A percentile compares a stretch with the other conserved stretches of the same genome.
phyloP scores from a whole-genome alignment of 352 stramenopile species.

The Phytophthora pseudosyringae region DNA sequence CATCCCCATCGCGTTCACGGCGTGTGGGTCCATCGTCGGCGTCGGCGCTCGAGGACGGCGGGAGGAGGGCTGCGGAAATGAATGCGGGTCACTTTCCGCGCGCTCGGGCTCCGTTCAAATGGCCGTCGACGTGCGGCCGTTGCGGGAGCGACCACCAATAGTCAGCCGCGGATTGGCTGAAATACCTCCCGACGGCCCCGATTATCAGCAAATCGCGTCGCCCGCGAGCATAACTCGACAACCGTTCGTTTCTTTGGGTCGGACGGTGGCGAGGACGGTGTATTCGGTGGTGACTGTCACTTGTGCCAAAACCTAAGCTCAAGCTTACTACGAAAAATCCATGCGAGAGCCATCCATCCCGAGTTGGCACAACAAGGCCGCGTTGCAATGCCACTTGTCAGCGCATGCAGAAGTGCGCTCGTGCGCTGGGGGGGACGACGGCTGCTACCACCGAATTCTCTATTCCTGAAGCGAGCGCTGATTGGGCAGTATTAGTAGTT shows the following conservation, averaged over 20 bases:
- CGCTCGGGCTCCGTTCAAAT: conserved; percentile 40
- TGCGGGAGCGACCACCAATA: conserved; percentile 24
- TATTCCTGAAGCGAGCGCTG: neutral
- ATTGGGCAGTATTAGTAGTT: conserved; percentile 13
- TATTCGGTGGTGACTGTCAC: conserved; percentile 7
- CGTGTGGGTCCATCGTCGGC: conserved; percentile 63
- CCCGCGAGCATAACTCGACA: conserved; percentile 5
- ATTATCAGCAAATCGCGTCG: conserved; percentile 15
- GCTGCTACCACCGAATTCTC: neutral
- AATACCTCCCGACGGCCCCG: neutral
- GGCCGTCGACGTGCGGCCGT: conserved; percentile 20
- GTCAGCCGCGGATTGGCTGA: conserved; percentile 12
- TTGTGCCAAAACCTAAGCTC: too few relatives aligned
- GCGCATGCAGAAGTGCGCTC: too few relatives aligned
- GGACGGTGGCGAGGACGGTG: neutral
- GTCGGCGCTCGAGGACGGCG: conserved; percentile 6
- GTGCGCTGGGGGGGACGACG: neutral
- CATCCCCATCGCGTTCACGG: conserved; percentile 73
- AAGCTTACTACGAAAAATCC: too few relatives aligned
- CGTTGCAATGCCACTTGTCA: neutral
- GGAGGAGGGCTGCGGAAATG: conserved; percentile 5
- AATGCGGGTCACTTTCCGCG: conserved; percentile 33
- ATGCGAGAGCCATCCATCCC: neutral
- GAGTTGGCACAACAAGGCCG: neutral
- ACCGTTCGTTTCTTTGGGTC: conserved; percentile 21